Evolutionary conservation across 1,284 basidiomycete species (phyloP), one percentile per base, ranked within the genome.

Genomic region (Cutaneotrichosporon dermatis): DNA sequence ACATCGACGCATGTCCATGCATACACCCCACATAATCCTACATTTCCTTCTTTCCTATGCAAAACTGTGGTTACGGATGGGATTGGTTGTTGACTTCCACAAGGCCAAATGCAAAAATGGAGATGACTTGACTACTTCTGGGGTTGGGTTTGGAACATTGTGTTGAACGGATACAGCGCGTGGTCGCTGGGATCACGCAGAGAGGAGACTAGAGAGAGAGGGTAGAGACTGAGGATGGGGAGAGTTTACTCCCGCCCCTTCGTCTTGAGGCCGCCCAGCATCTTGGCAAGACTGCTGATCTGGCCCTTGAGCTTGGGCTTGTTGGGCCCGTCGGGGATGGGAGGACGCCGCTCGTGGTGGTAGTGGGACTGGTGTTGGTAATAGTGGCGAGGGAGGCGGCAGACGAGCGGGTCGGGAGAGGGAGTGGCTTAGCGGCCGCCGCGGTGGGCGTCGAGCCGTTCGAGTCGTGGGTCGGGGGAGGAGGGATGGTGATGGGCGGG

Each of bases 221-320:
- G 39, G 16, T 16, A 39, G 42, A 34, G 34, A 25, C 33, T 16
- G 39, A 15, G 15, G n/a, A 10, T 16, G 15, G 39, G 7, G 37
- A 25, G 13, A 37, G 41, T 13, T 13, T 49, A 49, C 8, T 51
- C 50, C 37, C 50, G 50, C 16, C 50, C 50, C 50, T 51, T 51
- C n/a, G 50, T 49, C 71, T 78, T 78, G 44, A 78, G 65, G 13
- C 76, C 74, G 35, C 69, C 71, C 36, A 78, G 64, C 75, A 78
- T 78, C 70, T 76, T 78, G 25, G 75, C 74, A 13, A 78, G 61
- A 41, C 69, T 70, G 59, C 61, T 61, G 12, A 76, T 76, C 61
- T 78, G 76, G n/a, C 73, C 72, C 62, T 76, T 75, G 57, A 75
- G 60, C 62, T 77, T 77, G 13, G 75, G 72, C 54, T 72, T 72